Percentiles rank a stretch among this genome's conserved stretches.
Conservation (phyloP, 805 yeast genomes). For the Hanseniaspora vineae region DNA sequence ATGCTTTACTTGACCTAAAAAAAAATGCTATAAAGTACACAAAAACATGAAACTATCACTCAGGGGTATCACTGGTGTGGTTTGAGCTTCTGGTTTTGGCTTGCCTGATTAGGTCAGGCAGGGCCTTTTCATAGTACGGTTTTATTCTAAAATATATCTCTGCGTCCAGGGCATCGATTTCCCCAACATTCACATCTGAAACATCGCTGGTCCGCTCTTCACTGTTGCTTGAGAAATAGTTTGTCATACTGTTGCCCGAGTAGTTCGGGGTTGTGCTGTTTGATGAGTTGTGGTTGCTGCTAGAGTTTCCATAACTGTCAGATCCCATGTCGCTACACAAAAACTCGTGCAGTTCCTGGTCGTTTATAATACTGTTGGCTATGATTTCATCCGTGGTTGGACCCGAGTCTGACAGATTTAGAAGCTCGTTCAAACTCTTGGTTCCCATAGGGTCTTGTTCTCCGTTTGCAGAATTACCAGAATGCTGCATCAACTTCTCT, state of each 20-base stretch:
- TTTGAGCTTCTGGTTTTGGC: not conserved
- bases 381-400: conserved; percentile 3
- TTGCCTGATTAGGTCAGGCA: not conserved
- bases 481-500: too few species aligned
- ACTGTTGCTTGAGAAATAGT: conserved; percentile 10
- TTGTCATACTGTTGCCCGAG: conserved; percentile 6
- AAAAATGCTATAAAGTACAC: too few species aligned
- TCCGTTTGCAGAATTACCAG: too few species aligned
- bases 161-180: conserved; percentile 21
- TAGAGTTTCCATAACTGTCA: not conserved
- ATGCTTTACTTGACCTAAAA: too few species aligned
- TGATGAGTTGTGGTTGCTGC: not conserved
- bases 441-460: too few species aligned
- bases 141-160: conserved; percentile 16
- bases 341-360: not conserved
- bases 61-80: not conserved
- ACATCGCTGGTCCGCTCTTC: conserved; percentile 15
- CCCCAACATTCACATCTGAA: conserved; percentile 17
- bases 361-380: not conserved
- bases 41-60: too few species aligned
- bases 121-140: not conserved
- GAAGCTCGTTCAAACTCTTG: not conserved
- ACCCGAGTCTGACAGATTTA: not conserved
- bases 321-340: not conserved
- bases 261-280: conserved; percentile 1